Conservation (phyloP, 495 filamentous ascomycete genomes). For the Tuber aestivum region DNA sequence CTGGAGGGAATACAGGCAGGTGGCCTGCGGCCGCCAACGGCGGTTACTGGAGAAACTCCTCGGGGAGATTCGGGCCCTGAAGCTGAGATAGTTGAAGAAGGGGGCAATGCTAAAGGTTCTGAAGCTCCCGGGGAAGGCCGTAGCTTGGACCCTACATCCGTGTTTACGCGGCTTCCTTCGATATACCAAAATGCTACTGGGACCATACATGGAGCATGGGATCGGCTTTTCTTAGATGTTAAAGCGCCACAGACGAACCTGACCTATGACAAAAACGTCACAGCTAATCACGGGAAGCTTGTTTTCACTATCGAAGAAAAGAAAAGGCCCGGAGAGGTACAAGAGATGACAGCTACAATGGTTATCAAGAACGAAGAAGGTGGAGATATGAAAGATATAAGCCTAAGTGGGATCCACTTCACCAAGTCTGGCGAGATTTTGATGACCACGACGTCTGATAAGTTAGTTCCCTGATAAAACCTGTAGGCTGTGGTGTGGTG, state of each 20-base stretch:
- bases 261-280: conserved; percentile 36
- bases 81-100: background rate
- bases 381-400: conserved; percentile 65
- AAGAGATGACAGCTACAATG: conserved; percentile 34
- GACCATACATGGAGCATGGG: conserved; percentile 35
- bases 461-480: conserved; percentile 45
- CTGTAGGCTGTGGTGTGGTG: conserved; percentile 4
- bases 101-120: background rate
- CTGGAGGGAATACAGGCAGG: conserved; percentile 1
- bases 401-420: conserved; percentile 77
- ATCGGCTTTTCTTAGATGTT: conserved; percentile 22
- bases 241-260: conserved; percentile 20
- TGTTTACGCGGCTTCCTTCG: conserved; percentile 11
- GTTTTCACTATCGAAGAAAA: conserved; percentile 36
- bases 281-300: conserved; percentile 32
- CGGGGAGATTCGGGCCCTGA: background rate
- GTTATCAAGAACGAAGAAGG: conserved; percentile 37
- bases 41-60: background rate
- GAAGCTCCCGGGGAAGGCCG: conserved; percentile 2
- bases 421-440: conserved; percentile 66
- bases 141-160: conserved; percentile 1
- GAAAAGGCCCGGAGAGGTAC: conserved; percentile 25
- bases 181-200: conserved; percentile 35
- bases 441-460: conserved; percentile 81
- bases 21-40: background rate